Evolutionary conservation across 1,284 basidiomycete species (phyloP).

Genomic region (Thelephora terrestris): DNA sequence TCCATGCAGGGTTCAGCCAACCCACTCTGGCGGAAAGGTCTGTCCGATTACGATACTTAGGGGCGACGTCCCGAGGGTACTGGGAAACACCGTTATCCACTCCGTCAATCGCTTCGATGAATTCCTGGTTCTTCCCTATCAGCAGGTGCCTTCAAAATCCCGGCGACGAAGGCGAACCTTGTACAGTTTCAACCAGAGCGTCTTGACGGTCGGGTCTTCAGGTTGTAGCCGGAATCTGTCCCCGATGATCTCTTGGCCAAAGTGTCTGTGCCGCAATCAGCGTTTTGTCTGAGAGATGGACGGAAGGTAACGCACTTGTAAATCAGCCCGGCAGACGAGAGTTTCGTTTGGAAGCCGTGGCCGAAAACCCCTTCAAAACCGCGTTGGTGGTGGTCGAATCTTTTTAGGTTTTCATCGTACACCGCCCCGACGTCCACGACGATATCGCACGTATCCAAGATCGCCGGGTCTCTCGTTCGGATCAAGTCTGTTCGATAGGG

Average conservation of each 20-base stretch:
- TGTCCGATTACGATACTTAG: slow-evolving; percentile 67
- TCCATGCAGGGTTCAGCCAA: slow-evolving; percentile 87
- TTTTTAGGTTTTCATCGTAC: slow-evolving; percentile 70
- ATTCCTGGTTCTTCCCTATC: slow-evolving; percentile 46
- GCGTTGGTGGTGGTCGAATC: slow-evolving; percentile 96
- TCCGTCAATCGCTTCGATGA: slow-evolving; percentile 91
- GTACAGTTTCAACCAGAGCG: slow-evolving; percentile 87
- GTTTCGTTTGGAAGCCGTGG: slow-evolving; percentile 75
- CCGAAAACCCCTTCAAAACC: slow-evolving; percentile 90
- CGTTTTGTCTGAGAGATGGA: neutral
- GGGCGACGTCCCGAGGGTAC: slow-evolving; percentile 50
- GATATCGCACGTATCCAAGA: slow-evolving; percentile 82
- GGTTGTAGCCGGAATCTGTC: slow-evolving; percentile 41
- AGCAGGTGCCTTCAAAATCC: neutral
- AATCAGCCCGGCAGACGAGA: slow-evolving; percentile 88
- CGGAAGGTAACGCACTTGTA: slow-evolving; percentile 63
- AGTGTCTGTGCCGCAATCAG: slow-evolving; percentile 57
- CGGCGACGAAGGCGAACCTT: slow-evolving; percentile 30
- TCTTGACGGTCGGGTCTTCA: slow-evolving; percentile 56
- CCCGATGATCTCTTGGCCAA: slow-evolving; percentile 83
- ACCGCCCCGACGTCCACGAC: slow-evolving; percentile 97
- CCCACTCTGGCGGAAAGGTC: slow-evolving; percentile 78
- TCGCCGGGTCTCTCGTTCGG: slow-evolving; percentile 71
- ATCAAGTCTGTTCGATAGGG: slow-evolving; percentile 47
- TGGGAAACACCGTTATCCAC: slow-evolving; percentile 93